Evolutionary conservation across 2,329 filamentous ascomycete species (phyloP).

Genomic region (Xylaria polymorpha): DNA sequence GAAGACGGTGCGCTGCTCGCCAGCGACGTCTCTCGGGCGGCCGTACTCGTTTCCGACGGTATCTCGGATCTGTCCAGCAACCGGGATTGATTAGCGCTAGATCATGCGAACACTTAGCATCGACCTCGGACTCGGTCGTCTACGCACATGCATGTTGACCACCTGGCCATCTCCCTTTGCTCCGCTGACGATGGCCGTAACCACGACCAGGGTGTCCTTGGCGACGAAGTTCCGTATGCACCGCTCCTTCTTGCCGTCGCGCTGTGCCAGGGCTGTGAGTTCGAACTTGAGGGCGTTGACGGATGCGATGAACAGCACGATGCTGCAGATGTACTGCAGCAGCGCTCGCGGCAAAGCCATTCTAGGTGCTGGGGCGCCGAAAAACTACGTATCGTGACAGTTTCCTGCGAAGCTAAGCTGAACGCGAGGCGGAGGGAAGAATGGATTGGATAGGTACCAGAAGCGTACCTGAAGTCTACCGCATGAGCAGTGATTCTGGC

Average conservation of each 20-base stretch:
- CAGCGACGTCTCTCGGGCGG: constrained; percentile 87
- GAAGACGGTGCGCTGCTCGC: constrained; percentile 93
- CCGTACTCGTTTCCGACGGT: constrained; percentile 96
- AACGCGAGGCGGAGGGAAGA: not conserved
- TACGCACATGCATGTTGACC: constrained; percentile 89
- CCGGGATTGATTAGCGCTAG: not conserved
- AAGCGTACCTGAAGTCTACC: constrained; percentile 11
- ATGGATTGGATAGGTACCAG: not conserved
- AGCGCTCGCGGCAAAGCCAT: constrained; percentile 65
- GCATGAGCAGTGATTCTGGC: not conserved
- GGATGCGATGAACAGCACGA: constrained; percentile 66
- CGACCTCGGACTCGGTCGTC: not conserved
- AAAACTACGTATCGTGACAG: constrained; percentile 6
- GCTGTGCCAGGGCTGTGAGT: constrained; percentile 72
- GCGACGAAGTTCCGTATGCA: constrained; percentile 97
- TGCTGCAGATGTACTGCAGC: constrained; percentile 68
- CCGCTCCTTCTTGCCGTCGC: constrained; percentile 76
- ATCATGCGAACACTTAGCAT: not conserved
- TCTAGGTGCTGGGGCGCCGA: constrained; percentile 27
- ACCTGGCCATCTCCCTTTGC: constrained; percentile 89
- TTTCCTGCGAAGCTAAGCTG: not conserved
- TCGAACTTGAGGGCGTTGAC: constrained; percentile 91
- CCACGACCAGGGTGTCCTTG: constrained; percentile 92
- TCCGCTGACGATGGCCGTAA: constrained; percentile 90
- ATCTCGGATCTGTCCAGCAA: constrained; percentile 80